phyloP scores from a whole-genome alignment of 345 rosid species.

The Nasturtium officinale region DNA sequence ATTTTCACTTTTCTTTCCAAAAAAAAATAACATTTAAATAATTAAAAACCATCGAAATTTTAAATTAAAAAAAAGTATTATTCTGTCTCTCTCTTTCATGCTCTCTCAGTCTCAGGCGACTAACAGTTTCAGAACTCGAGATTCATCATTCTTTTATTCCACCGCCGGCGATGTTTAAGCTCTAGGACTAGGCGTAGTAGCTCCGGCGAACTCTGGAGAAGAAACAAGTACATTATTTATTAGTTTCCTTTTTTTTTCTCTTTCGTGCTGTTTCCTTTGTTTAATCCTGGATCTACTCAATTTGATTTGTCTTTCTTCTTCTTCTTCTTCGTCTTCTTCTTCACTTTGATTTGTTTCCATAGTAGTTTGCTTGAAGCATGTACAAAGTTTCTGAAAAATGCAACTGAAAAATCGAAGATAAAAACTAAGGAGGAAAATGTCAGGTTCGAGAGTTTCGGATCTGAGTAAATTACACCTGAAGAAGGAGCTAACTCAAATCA shows the following conservation, averaged over 20 bases:
- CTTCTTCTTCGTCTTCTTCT: not conserved
- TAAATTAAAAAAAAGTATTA: not conserved
- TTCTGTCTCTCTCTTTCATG: slow-evolving; percentile 9
- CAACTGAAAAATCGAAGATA: slow-evolving; percentile 2
- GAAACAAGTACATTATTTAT: not conserved
- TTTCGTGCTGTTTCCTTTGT: slow-evolving; percentile 14
- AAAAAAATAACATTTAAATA: not conserved
- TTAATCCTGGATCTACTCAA: slow-evolving; percentile 28
- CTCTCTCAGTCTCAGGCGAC: slow-evolving; percentile 27
- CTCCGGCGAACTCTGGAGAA: slow-evolving; percentile 1
- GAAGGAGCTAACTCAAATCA: slow-evolving; percentile 89
- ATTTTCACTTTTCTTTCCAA: too few relatives aligned
- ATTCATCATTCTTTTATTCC: slow-evolving; percentile 20
- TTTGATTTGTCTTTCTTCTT: not conserved
- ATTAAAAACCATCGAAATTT: not conserved
- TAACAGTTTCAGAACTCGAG: slow-evolving; percentile 36
- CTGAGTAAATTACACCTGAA: slow-evolving; percentile 78
- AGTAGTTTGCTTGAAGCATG: slow-evolving; percentile 5
- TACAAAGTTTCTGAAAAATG: slow-evolving; percentile 12
- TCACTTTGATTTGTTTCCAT: slow-evolving; percentile 22
- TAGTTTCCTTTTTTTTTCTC: not conserved
- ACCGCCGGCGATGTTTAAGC: not conserved
- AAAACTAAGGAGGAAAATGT: slow-evolving; percentile 43
- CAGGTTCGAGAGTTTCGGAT: slow-evolving; percentile 63
- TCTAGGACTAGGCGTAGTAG: not conserved